phyloP scores from a whole-genome alignment of 768 basidiomycete genomes.

The Boletus speciosus region DNA sequence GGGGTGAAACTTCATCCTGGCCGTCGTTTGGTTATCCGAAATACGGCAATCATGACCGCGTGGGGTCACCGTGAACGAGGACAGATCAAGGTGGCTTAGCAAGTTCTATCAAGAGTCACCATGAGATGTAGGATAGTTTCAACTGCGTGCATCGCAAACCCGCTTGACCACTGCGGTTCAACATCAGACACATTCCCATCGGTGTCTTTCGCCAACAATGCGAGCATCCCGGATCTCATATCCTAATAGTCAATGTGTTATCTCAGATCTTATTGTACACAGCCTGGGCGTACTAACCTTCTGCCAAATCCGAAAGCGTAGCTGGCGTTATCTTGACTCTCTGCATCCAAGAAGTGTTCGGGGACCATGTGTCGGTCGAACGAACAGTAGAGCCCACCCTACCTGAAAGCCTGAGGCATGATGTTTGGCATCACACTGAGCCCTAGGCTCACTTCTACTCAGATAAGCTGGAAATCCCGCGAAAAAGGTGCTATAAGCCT shows the following conservation, averaged over 20 bases:
- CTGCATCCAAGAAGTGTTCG: constrained; percentile 25
- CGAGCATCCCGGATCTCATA: constrained; percentile 27
- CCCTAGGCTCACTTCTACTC: constrained; percentile 7
- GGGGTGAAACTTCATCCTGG: too few relatives aligned
- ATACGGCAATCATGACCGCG: background rate
- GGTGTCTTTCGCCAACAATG: constrained; percentile 23
- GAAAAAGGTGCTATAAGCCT: constrained; percentile 10
- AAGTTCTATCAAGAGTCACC: background rate
- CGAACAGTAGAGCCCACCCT: background rate
- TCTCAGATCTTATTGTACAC: background rate
- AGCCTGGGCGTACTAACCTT: constrained; percentile 9
- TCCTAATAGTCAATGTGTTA: constrained; percentile 5
- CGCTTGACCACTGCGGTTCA: constrained; percentile 13
- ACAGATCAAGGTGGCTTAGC: constrained; percentile 15
- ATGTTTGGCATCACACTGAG: constrained; percentile 26
- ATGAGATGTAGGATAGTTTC: too few relatives aligned
- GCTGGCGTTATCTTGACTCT: constrained; percentile 21
- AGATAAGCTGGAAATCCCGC: background rate
- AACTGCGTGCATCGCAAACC: constrained; percentile 15
- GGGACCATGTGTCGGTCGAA: background rate
- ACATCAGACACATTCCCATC: constrained; percentile 24
- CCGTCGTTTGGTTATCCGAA: too few relatives aligned
- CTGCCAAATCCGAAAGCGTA: constrained; percentile 27
- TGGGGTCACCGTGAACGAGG: constrained; percentile 10
- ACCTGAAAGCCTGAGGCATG: constrained; percentile 12